A percentile compares a stretch with the other conserved stretches of the same genome.
Evolutionary conservation across 1,284 basidiomycete species (phyloP).

Genomic region (Marasmius sp.): DNA sequence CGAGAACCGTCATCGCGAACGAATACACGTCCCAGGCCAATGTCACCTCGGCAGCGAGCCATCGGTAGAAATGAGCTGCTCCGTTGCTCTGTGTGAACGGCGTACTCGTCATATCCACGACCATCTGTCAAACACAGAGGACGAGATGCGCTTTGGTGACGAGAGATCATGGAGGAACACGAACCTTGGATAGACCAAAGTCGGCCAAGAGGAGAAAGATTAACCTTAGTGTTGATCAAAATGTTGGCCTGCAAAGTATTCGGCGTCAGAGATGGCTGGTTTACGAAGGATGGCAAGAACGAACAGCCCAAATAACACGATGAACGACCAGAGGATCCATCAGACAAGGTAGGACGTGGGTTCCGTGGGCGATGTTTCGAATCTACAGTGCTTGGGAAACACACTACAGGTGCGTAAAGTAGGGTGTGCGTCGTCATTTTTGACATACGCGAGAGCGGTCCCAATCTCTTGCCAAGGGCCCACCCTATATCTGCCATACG

Average conservation of each 20-base stretch:
- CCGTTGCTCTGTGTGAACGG: constrained; percentile 50
- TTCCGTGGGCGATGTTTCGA: constrained; percentile 42
- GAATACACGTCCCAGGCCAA: constrained; percentile 47
- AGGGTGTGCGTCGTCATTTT: constrained; percentile 25
- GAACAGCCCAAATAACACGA: constrained; percentile 46
- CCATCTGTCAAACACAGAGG: constrained; percentile 33
- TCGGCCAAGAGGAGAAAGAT: not conserved
- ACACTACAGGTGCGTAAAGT: not conserved
- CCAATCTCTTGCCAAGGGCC: constrained; percentile 58
- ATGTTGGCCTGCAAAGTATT: too few species aligned
- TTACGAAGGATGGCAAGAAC: too few species aligned
- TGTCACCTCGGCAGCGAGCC: constrained; percentile 58
- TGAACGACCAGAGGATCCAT: constrained; percentile 51
- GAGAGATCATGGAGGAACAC: not conserved
- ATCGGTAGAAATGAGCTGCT: constrained; percentile 24
- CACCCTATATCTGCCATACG: constrained; percentile 49
- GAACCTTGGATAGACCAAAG: constrained; percentile 1
- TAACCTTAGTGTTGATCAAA: too few species aligned
- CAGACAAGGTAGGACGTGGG: constrained; percentile 44
- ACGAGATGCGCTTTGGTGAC: not conserved
- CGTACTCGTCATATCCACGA: constrained; percentile 52
- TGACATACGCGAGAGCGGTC: constrained; percentile 47
- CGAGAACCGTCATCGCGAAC: constrained; percentile 43
- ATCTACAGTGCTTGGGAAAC: constrained; percentile 33
- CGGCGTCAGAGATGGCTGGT: constrained; percentile 21